Conservation (phyloP, 768 basidiomycete species). For the Mycena alexandri region DNA sequence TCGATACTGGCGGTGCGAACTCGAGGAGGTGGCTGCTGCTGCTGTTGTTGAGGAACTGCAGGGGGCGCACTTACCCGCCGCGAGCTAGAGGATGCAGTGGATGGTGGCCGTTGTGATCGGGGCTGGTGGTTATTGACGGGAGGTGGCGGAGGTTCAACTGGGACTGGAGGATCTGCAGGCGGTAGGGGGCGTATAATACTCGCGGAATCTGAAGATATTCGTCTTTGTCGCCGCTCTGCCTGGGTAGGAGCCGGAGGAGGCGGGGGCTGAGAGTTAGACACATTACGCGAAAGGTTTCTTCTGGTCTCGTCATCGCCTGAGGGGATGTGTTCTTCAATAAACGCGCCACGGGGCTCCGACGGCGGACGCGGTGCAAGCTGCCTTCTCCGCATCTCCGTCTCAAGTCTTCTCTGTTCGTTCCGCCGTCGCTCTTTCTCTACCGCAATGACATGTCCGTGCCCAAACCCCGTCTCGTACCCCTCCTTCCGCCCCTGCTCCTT, state of each 20-base stretch:
- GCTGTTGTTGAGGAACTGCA: background rate
- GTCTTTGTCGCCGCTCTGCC: background rate
- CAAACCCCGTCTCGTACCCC: conserved; percentile 62
- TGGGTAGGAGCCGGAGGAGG: background rate
- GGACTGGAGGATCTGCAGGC: background rate
- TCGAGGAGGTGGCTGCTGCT: background rate
- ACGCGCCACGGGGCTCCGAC: conserved; percentile 14
- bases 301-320: background rate
- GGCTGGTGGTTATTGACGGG: background rate
- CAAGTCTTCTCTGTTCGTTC: conserved; percentile 3
- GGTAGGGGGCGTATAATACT: background rate
- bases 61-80: conserved; percentile 24
- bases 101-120: background rate
- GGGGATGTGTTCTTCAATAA: conserved; percentile 18
- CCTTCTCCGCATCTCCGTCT: conserved; percentile 11
- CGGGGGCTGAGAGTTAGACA: background rate
- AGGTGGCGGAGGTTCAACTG: background rate
- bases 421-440: conserved; percentile 17
- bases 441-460: conserved; percentile 56
- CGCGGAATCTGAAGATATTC: conserved; percentile 2
- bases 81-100: conserved; percentile 3
- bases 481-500: conserved; percentile 66
- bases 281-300: conserved; percentile 1
- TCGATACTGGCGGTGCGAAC: conserved; percentile 1
- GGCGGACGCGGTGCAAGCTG: conserved; percentile 3